Evolutionary conservation across 2,329 filamentous ascomycete genomes (phyloP).

Genomic region (Aspergillus terreus): DNA sequence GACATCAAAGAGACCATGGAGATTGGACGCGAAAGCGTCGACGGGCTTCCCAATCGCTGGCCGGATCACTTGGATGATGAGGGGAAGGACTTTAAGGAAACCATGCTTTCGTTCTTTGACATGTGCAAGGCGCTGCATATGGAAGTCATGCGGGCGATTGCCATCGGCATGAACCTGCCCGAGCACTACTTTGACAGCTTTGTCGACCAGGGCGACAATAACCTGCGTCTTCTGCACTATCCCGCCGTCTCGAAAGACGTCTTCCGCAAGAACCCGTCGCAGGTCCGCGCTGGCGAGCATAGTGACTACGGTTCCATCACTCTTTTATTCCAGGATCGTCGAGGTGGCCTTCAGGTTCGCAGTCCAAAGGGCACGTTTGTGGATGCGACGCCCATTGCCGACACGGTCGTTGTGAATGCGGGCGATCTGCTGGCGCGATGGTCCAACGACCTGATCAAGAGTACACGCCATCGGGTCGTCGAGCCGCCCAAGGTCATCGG

Average conservation of each 20-base stretch:
- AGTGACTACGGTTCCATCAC: slow-evolving; percentile 60
- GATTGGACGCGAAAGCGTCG: slow-evolving; percentile 58
- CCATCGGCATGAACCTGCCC: slow-evolving; percentile 71
- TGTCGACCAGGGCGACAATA: slow-evolving; percentile 68
- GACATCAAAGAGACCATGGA: slow-evolving; percentile 59
- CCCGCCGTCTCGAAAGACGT: slow-evolving; percentile 63
- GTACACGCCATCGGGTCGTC: slow-evolving; percentile 84
- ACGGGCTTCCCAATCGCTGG: slow-evolving; percentile 73
- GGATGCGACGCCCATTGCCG: slow-evolving; percentile 75
- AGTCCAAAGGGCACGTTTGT: slow-evolving; percentile 75
- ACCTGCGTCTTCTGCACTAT: slow-evolving; percentile 72
- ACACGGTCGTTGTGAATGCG: slow-evolving; percentile 83
- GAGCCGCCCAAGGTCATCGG: slow-evolving; percentile 64
- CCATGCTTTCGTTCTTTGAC: slow-evolving; percentile 72
- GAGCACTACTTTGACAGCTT: slow-evolving; percentile 72
- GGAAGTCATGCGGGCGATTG: slow-evolving; percentile 79
- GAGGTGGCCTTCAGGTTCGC: slow-evolving; percentile 59
- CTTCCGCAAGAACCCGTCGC: slow-evolving; percentile 63
- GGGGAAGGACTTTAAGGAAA: slow-evolving; percentile 61
- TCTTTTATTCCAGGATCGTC: slow-evolving; percentile 53
- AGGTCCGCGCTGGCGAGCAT: slow-evolving; percentile 75
- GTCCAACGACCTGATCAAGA: slow-evolving; percentile 89
- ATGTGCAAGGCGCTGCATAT: slow-evolving; percentile 70
- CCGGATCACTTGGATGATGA: slow-evolving; percentile 54
- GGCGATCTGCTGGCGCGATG: slow-evolving; percentile 82